Evolutionary conservation across 2,329 filamentous ascomycete species (phyloP).

Genomic region (Colletotrichum navitas): DNA sequence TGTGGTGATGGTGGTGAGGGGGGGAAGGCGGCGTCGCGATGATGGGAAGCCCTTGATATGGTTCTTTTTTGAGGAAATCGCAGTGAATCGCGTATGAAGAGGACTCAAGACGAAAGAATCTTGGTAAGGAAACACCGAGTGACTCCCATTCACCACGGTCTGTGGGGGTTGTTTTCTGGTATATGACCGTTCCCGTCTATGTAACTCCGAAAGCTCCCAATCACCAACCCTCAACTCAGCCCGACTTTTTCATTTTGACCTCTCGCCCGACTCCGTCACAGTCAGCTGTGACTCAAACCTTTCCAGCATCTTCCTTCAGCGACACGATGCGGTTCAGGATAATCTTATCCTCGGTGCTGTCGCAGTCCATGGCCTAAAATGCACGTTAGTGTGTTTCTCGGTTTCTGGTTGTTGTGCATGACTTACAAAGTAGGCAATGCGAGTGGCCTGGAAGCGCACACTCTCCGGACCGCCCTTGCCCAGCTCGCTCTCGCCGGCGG

Average conservation of each 20-base stretch:
- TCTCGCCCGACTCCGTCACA: neutral
- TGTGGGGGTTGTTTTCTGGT: conserved; percentile 32
- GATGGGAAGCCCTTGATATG: neutral
- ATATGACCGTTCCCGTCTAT: conserved; percentile 31
- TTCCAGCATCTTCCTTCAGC: conserved; percentile 87
- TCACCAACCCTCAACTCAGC: neutral
- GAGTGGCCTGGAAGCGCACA: conserved; percentile 91
- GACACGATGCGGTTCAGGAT: conserved; percentile 93
- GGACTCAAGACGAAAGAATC: neutral
- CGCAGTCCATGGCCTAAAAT: conserved; percentile 76
- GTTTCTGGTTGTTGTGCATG: no score
- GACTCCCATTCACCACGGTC: conserved; percentile 4
- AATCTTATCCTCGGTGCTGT: conserved; percentile 82
- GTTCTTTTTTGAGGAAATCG: no score
- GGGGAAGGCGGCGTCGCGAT: no score
- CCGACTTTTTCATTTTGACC: neutral
- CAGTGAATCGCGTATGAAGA: conserved; percentile 11
- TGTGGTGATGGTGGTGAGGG: neutral
- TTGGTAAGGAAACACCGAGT: conserved; percentile 1
- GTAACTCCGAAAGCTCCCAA: conserved; percentile 35
- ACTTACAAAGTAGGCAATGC: conserved; percentile 85
- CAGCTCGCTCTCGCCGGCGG: conserved; percentile 75
- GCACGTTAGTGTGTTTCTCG: neutral
- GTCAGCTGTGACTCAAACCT: conserved; percentile 53
- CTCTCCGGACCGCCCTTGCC: conserved; percentile 75